Conservation (phyloP, 2,329 filamentous ascomycete species). For the Fusarium xyrophilum region DNA sequence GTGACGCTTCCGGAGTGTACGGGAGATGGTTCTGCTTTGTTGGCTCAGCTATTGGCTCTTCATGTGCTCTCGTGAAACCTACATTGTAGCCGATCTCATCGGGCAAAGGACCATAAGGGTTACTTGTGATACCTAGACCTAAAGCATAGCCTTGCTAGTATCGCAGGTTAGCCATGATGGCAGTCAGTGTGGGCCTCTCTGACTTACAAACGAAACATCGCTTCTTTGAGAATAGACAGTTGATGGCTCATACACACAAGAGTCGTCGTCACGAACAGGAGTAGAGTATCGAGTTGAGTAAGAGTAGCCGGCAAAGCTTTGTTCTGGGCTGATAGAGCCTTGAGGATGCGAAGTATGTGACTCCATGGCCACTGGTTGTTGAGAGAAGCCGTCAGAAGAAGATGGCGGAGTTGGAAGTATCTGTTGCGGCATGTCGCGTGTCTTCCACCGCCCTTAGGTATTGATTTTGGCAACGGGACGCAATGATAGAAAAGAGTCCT, state of each 20-base stretch:
- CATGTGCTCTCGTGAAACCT: neutral
- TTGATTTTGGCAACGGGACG: neutral
- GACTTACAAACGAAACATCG: conserved; percentile 30
- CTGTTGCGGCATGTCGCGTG: conserved; percentile 47
- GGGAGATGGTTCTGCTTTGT: conserved; percentile 24
- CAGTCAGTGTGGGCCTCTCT: neutral
- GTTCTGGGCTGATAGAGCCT: conserved; percentile 10
- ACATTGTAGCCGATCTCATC: conserved; percentile 36
- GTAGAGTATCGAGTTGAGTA: conserved; percentile 29
- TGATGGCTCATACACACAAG: conserved; percentile 26
- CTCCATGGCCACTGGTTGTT: conserved; percentile 15
- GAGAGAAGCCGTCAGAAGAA: conserved; percentile 41
- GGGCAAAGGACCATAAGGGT: conserved; percentile 32
- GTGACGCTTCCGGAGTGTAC: conserved; percentile 59
- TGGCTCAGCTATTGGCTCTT: conserved; percentile 2
- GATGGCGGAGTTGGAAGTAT: conserved; percentile 56
- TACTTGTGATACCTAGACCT: conserved; percentile 9
- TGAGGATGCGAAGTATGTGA: conserved; percentile 23
- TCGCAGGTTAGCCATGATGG: neutral
- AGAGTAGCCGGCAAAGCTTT: conserved; percentile 10
- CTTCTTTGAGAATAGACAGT: conserved; percentile 30
- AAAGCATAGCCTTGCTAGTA: conserved; percentile 17
- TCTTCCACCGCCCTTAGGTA: conserved; percentile 2
- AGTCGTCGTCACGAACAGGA: conserved; percentile 31
- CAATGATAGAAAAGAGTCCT: neutral